Evolutionary conservation across 805 yeast species (phyloP).

Genomic region (Nadsonia fulvescens): DNA sequence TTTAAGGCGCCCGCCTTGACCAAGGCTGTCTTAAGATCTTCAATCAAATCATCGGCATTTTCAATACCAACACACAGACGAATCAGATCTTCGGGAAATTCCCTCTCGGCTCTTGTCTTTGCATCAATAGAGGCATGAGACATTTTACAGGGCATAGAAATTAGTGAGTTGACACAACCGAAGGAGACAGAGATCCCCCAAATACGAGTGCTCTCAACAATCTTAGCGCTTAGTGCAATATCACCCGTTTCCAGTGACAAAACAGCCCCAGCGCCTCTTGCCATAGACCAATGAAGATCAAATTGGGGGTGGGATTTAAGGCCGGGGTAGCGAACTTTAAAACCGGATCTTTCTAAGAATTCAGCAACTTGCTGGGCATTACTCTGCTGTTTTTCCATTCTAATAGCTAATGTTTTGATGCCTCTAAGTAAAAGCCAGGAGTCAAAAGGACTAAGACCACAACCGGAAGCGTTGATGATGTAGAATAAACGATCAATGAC

Average conservation of each 20-base stretch:
- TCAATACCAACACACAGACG: conserved; percentile 88
- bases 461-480: conserved; percentile 77
- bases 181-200: conserved; percentile 85
- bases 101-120: conserved; percentile 69
- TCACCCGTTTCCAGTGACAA: conserved; percentile 77
- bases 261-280: conserved; percentile 81
- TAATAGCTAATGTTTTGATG: conserved; percentile 66
- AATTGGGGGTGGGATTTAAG: conserved; percentile 65
- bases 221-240: conserved; percentile 41
- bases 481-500: conserved; percentile 55
- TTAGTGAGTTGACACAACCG: conserved; percentile 84
- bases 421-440: conserved; percentile 83
- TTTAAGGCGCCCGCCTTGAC: conserved; percentile 39
- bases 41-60: conserved; percentile 57
- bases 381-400: conserved; percentile 75
- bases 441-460: conserved; percentile 85
- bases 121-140: conserved; percentile 94
- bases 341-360: conserved; percentile 49
- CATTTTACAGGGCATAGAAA: conserved; percentile 90
- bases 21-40: conserved; percentile 61
- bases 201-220: conserved; percentile 58
- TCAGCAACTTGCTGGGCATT: conserved; percentile 63
- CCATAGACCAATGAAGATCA: conserved; percentile 56
- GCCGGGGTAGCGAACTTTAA: conserved; percentile 77
- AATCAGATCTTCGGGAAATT: conserved; percentile 80